phyloP scores from a whole-genome alignment of 2,329 filamentous ascomycete genomes.

The Lanzia echinophila region DNA sequence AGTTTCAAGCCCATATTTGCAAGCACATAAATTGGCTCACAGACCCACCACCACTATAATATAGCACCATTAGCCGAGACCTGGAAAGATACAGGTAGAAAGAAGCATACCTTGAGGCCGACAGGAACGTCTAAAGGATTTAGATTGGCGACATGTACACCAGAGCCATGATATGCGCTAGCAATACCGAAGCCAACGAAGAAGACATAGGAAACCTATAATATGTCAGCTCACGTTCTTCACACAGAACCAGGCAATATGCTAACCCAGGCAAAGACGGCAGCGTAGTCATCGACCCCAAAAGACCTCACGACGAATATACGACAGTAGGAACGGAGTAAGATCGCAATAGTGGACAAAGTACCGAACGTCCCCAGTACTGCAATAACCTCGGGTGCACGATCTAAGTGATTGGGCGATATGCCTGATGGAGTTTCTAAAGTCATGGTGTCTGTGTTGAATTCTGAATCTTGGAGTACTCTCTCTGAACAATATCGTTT shows the following conservation, averaged over 20 bases:
- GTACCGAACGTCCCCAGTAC: not conserved
- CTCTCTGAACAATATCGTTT: too few relatives aligned
- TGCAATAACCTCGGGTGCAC: not conserved
- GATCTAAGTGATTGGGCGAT: too few relatives aligned
- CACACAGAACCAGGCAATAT: not conserved
- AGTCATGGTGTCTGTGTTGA: too few relatives aligned
- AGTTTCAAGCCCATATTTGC: conserved; percentile 34
- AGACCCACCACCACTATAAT: conserved; percentile 32
- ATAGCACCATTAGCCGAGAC: not conserved
- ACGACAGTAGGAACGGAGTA: not conserved
- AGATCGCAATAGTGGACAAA: not conserved
- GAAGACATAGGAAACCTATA: not conserved
- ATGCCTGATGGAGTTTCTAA: too few relatives aligned
- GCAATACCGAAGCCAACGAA: not conserved
- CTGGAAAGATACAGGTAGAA: not conserved
- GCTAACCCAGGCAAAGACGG: not conserved
- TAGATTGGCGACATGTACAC: not conserved
- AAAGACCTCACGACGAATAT: not conserved
- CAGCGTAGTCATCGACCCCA: conserved; percentile 1
- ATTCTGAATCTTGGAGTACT: too few relatives aligned
- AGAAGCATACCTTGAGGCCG: not conserved
- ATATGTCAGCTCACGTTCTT: not conserved
- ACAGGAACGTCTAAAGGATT: not conserved
- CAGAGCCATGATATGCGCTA: not conserved
- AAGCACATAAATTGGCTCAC: conserved; percentile 33